Percentiles rank a stretch among this genome's conserved stretches.
These are phyloP conservation scores for Rheum nobile DNA, from an alignment of 148 eudicot genomes.

Conservation along the genomic window DNA sequence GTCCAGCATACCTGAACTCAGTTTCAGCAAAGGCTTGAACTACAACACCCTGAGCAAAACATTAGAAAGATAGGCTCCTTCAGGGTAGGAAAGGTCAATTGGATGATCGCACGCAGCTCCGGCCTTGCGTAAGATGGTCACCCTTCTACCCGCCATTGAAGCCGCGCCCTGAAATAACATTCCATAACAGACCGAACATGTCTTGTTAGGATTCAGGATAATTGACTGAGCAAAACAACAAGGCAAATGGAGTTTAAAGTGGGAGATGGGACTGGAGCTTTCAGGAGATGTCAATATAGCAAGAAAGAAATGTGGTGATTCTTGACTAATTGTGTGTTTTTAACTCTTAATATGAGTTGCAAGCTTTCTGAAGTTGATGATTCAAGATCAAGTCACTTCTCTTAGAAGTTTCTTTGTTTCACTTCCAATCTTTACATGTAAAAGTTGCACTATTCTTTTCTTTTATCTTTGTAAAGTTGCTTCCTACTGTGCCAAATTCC, in stretches of 20 bases:
- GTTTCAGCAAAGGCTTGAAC: not conserved
- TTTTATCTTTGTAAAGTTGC: not conserved
- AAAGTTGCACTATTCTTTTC: not conserved
- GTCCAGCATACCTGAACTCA: not conserved
- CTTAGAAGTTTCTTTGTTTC: not conserved
- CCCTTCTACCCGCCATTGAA: conserved; percentile 53
- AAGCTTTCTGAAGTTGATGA: too few relatives aligned
- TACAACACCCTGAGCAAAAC: conserved; percentile 47
- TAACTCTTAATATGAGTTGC: too few relatives aligned
- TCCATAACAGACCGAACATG: not conserved
- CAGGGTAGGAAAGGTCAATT: conserved; percentile 79
- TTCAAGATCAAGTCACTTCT: too few relatives aligned
- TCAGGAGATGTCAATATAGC: not conserved
- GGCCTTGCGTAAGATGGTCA: conserved; percentile 61
- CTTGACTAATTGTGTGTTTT: not conserved
- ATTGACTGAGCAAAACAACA: not conserved
- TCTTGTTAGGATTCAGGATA: not conserved
- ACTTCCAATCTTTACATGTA: not conserved
- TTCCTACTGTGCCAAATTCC: not conserved
- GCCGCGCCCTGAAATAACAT: conserved; percentile 55
- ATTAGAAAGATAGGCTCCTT: conserved; percentile 86
- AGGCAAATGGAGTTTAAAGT: not conserved
- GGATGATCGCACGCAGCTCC: conserved; percentile 96
- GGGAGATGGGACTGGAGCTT: not conserved
- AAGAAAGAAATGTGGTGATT: not conserved